Percentiles rank a stretch among this genome's conserved stretches.
phyloP scores from a whole-genome alignment of 768 basidiomycete genomes.

The Lentinula sp. region DNA sequence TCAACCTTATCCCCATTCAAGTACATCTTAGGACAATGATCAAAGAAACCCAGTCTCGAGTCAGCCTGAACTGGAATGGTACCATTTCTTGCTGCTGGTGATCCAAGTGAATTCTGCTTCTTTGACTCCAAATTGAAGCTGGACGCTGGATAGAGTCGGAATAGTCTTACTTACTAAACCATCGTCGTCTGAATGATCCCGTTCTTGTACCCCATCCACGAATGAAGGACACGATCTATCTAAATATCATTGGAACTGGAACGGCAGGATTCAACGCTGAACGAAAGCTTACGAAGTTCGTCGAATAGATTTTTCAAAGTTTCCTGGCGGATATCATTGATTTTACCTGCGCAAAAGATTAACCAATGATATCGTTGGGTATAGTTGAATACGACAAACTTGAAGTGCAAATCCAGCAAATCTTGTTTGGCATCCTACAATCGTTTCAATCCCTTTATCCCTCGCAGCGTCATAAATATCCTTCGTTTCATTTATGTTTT shows the following conservation, averaged over 20 bases:
- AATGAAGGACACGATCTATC: conserved; percentile 4
- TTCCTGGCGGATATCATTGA: background rate
- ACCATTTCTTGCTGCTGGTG: conserved; percentile 7
- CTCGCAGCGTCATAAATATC: conserved; percentile 26
- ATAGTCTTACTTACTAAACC: conserved; percentile 15
- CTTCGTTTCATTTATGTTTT: conserved; percentile 20
- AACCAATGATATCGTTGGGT: background rate
- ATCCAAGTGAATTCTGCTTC: conserved; percentile 21
- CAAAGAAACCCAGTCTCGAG: conserved; percentile 7
- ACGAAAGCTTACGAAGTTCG: background rate
- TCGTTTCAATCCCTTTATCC: conserved; percentile 19
- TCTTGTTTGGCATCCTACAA: conserved; percentile 27
- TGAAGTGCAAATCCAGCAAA: conserved; percentile 21
- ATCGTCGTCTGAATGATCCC: conserved; percentile 24
- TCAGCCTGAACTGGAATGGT: background rate
- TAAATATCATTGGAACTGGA: background rate
- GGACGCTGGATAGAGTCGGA: conserved; percentile 15
- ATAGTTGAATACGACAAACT: conserved; percentile 3
- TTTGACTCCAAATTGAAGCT: conserved; percentile 12
- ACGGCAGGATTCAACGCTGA: background rate
- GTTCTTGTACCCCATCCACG: conserved; percentile 11
- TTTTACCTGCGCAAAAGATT: background rate
- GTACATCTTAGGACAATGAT: conserved; percentile 20
- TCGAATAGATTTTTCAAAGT: background rate
- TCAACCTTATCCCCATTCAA: conserved; percentile 24